A percentile compares a stretch with the other conserved stretches of the same genome.
Evolutionary conservation across 805 yeast species (phyloP).

Genomic region (Martiniozyma abietophila): DNA sequence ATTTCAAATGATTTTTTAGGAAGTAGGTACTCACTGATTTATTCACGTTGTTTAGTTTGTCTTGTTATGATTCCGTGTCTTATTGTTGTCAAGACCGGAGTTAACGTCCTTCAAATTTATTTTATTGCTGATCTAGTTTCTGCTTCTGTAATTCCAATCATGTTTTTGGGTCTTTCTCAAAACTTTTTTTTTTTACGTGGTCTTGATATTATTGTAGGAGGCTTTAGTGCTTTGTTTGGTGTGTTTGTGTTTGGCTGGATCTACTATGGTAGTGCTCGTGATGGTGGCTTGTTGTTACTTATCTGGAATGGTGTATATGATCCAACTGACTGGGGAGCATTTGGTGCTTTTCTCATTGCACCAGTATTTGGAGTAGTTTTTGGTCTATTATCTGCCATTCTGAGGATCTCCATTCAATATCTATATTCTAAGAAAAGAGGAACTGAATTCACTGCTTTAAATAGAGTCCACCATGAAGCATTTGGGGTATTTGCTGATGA

Average conservation of each 20-base stretch:
- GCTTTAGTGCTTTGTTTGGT: constrained; percentile 70
- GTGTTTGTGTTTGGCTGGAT: constrained; percentile 80
- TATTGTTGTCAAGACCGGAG: constrained; percentile 69
- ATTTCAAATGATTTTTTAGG: constrained; percentile 86
- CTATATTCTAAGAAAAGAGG: constrained; percentile 29
- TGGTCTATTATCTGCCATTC: constrained; percentile 41
- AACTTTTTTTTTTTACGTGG: constrained; percentile 64
- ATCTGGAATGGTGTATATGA: constrained; percentile 74
- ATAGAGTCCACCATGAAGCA: constrained; percentile 23
- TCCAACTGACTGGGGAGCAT: constrained; percentile 81
- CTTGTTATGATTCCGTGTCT: constrained; percentile 79
- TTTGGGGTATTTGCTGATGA: constrained; percentile 13
- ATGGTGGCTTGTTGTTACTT: constrained; percentile 69
- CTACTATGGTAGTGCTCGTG: constrained; percentile 61
- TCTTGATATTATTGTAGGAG: constrained; percentile 74
- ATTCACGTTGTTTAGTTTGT: constrained; percentile 61
- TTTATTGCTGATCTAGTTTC: constrained; percentile 87
- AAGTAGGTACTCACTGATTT: constrained; percentile 60
- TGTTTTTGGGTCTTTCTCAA: constrained; percentile 69
- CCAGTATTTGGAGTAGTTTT: constrained; percentile 70
- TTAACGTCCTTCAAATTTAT: constrained; percentile 77
- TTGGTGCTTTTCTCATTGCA: constrained; percentile 89
- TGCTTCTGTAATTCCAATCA: constrained; percentile 74
- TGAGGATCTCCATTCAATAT: constrained; percentile 33
- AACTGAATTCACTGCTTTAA: constrained; percentile 36